Base-by-base conservation (phyloP, 495 filamentous ascomycete genomes). In the Aspergillus sparsus region DNA sequence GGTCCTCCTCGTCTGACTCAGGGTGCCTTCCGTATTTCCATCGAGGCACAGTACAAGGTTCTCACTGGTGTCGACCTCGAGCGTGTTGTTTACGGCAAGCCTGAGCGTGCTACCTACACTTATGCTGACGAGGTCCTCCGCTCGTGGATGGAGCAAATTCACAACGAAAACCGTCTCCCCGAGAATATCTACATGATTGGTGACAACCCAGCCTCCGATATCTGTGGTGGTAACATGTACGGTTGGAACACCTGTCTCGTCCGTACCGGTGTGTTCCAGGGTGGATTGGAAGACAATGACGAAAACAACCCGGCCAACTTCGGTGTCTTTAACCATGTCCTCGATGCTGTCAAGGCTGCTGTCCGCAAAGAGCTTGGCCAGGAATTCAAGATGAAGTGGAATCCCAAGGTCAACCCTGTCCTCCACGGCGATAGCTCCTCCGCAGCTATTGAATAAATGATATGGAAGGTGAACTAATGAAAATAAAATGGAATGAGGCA, bases 31-130 rank as follows among this genome's bases (percentile, higher is more conserved):
- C 87, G 89, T 62, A 88, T 90, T 67, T 81, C 84, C 16, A 80
- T 92, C 50, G 89, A 91, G 72, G 87, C 88, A 57, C 87, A 90
- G 81, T 91, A 90, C 80, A 89, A 87, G 72, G 81, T 87, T 18
- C 72, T 89, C 49, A 90, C 89, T 0, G 89, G 88, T 51, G 78
- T 81, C 2, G 88, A 91, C 47, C 82, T 92, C 11, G 89, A 91
- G 82, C 89, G 89, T 77, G 85, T 89, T n/a, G 86, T 92, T 57
- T 92, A 91, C 74, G 89, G 89, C 66, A 92, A 92, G 80, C 89
- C 89, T 41, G 89, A 92, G 74, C 72, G 82, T 53, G 89, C 89
- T 21, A 90, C 89, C 27, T 91, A 91, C 83, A 89, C 86, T 70
- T 92, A 89, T 74, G 89, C 88, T 53, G 89, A 91, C 57, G 88